Evolutionary conservation across 2,329 filamentous ascomycete species (phyloP).

Genomic region (Aspergillus spinulosporus): DNA sequence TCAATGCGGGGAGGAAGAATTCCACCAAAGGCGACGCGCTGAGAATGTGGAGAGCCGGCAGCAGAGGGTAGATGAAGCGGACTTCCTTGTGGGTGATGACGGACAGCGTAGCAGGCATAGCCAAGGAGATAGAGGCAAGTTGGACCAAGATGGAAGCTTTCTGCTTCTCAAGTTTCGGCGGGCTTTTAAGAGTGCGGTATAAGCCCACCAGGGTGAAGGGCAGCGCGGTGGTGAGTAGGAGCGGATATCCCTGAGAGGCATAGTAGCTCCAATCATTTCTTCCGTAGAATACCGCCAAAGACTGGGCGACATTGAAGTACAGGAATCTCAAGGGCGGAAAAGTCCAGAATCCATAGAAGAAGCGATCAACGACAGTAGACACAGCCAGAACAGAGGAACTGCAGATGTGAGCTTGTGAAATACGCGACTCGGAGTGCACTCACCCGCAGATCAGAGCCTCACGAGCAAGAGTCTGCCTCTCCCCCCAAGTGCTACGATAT

Average conservation of each 20-base stretch:
- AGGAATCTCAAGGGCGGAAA: conserved; percentile 86
- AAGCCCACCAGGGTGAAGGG: conserved; percentile 72
- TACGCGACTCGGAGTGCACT: conserved; percentile 17
- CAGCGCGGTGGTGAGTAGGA: conserved; percentile 79
- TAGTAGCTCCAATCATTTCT: conserved; percentile 92
- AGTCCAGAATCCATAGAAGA: conserved; percentile 82
- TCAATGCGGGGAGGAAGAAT: conserved; percentile 61
- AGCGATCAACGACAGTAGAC: conserved; percentile 68
- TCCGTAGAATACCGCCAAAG: conserved; percentile 89
- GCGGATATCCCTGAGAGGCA: conserved; percentile 80
- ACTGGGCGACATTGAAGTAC: conserved; percentile 85
- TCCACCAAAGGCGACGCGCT: conserved; percentile 65
- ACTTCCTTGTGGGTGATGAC: conserved; percentile 93
- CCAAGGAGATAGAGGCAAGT: conserved; percentile 59
- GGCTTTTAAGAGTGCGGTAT: conserved; percentile 51
- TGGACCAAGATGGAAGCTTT: conserved; percentile 48
- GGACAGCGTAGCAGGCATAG: conserved; percentile 66
- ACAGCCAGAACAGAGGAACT: conserved; percentile 57
- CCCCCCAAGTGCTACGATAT: conserved; percentile 43
- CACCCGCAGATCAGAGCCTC: conserved; percentile 64
- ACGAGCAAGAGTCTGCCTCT: conserved; percentile 56
- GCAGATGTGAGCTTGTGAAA: conserved; percentile 17
- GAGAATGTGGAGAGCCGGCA: conserved; percentile 82
- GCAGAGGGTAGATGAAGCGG: conserved; percentile 90
- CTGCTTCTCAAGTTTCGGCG: conserved; percentile 33